Evolutionary conservation across 371 early-diverging fungal species (phyloP).

Genomic region (Gilbertella persicaria): DNA sequence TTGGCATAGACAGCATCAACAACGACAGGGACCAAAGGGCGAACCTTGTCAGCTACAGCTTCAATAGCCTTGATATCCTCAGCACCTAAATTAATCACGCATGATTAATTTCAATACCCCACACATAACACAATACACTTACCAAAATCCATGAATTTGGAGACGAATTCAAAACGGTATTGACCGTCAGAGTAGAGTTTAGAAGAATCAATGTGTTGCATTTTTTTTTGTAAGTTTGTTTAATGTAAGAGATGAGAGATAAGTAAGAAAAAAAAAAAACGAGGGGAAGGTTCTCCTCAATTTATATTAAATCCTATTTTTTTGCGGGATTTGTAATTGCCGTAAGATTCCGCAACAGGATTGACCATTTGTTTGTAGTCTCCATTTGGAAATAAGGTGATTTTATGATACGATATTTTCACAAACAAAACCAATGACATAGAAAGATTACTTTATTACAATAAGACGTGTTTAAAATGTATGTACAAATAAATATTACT

Average conservation of each 20-base stretch:
- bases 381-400: background rate
- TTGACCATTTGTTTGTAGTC: background rate
- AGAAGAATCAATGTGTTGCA: slow-evolving; percentile 26
- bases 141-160: slow-evolving; percentile 28
- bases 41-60: slow-evolving; percentile 62
- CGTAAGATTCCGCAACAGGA: too few species aligned
- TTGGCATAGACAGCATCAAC: slow-evolving; percentile 77
- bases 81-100: slow-evolving; percentile 17
- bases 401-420: too few species aligned
- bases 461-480: too few species aligned
- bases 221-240: slow-evolving; percentile 34
- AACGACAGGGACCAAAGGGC: slow-evolving; percentile 75
- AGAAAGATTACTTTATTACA: background rate
- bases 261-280: slow-evolving; percentile 1
- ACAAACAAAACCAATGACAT: background rate
- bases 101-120: background rate
- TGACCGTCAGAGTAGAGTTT: slow-evolving; percentile 19
- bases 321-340: too few species aligned
- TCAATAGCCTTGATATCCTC: slow-evolving; percentile 61
- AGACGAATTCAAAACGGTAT: slow-evolving; percentile 26
- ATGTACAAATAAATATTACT: slow-evolving; percentile 21
- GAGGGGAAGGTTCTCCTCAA: background rate
- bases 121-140: background rate
- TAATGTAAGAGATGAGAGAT: background rate
- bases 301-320: too few species aligned